These are phyloP conservation scores for Erigeron canadensis DNA, from an alignment of 129 eudicot genomes.

Conservation along the genomic window DNA sequence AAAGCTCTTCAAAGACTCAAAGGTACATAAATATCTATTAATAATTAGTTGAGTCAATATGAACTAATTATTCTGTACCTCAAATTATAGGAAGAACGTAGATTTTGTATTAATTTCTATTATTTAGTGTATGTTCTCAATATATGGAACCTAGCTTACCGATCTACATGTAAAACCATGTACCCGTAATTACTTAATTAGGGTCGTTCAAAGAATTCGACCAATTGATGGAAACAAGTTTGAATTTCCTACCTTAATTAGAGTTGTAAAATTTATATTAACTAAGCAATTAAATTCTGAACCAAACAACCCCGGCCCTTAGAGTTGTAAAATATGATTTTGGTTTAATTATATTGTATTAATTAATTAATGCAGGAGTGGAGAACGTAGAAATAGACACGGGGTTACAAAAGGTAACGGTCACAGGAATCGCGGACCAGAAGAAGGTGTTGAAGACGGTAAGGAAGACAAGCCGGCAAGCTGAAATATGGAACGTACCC, in stretches of 20 bases:
- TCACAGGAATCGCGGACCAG: slow-evolving; percentile 59
- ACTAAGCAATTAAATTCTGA: too few species aligned
- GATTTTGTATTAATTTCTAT: too few species aligned
- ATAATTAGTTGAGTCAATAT: not conserved
- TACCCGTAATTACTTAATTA: too few species aligned
- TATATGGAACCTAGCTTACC: too few species aligned
- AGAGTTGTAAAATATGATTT: not conserved
- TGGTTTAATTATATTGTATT: not conserved
- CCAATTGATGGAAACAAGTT: too few species aligned
- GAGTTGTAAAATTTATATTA: too few species aligned
- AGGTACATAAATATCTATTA: slow-evolving; percentile 34
- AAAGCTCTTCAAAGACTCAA: slow-evolving; percentile 65
- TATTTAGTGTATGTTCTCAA: too few species aligned
- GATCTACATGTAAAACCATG: not conserved
- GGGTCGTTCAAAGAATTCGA: too few species aligned
- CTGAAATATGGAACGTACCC: slow-evolving; percentile 75
- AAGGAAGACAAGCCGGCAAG: slow-evolving; percentile 64
- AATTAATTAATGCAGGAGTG: slow-evolving; percentile 42
- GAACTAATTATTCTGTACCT: not conserved
- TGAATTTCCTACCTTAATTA: too few species aligned
- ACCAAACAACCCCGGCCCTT: too few species aligned
- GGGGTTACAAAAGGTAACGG: slow-evolving; percentile 77
- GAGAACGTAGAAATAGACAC: slow-evolving; percentile 70
- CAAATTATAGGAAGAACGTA: too few species aligned
- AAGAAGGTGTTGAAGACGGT: slow-evolving; percentile 67